These are phyloP conservation scores for Phytophthora sp. DNA, from an alignment of 352 stramenopile genomes.

Conservation along the genomic window DNA sequence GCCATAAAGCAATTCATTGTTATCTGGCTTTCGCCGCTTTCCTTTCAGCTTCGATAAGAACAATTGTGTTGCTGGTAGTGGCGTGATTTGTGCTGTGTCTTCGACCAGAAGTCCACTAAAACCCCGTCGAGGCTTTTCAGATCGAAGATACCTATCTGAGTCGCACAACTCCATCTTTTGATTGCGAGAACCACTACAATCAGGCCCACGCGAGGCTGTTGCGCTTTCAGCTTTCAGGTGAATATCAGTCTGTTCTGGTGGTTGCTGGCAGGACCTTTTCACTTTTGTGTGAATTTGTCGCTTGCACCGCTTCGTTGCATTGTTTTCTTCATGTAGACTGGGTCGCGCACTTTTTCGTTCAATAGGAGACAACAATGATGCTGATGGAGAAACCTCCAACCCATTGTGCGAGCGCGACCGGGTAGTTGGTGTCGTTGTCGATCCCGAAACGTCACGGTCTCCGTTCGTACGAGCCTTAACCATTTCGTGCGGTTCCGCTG, in stretches of 20 bases:
- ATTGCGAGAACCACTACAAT: background rate
- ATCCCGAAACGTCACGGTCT: background rate
- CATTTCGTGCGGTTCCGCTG: conserved; percentile 6
- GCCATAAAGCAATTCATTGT: conserved; percentile 48
- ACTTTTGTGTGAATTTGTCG: conserved; percentile 30
- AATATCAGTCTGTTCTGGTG: background rate
- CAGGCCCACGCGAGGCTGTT: background rate
- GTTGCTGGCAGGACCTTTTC: background rate
- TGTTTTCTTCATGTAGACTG: conserved; percentile 21
- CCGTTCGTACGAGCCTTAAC: background rate
- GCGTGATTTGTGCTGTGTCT: conserved; percentile 20
- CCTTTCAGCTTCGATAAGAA: conserved; percentile 70
- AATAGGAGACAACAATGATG: conserved; percentile 33
- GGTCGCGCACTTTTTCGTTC: conserved; percentile 28
- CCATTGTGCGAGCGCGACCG: conserved; percentile 20
- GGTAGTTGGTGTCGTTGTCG: conserved; percentile 29
- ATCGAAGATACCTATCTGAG: conserved; percentile 1
- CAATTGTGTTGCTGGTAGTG: conserved; percentile 58
- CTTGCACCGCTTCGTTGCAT: conserved; percentile 19
- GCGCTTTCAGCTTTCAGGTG: background rate
- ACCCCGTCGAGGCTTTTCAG: background rate
- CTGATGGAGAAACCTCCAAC: conserved; percentile 19
- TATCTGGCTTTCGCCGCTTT: conserved; percentile 52
- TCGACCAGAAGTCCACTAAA: conserved; percentile 12
- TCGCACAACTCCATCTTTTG: conserved; percentile 17